Evolutionary conservation across 2,329 filamentous ascomycete genomes (phyloP).

Genomic region (Xylaria sp.): DNA sequence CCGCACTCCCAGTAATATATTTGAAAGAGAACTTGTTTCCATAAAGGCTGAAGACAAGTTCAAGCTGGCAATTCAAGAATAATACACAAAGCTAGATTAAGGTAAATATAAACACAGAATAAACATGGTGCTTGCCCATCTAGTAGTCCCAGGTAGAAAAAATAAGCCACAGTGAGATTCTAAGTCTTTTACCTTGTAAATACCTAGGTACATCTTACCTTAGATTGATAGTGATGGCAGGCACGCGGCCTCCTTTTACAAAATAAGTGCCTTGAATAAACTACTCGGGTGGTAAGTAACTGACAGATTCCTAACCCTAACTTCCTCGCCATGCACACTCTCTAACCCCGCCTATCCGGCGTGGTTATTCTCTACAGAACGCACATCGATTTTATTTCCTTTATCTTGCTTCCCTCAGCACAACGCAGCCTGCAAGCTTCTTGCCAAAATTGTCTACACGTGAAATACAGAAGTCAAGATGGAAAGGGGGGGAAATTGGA

Average conservation of each 20-base stretch:
- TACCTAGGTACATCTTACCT: neutral
- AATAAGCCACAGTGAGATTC: neutral
- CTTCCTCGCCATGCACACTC: constrained; percentile 10
- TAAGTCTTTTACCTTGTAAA: neutral
- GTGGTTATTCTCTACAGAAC: neutral
- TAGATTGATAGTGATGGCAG: too few species aligned
- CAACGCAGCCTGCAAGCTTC: neutral
- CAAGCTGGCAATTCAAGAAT: neutral
- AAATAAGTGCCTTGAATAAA: neutral
- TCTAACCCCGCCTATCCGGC: neutral
- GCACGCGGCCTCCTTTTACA: too few species aligned
- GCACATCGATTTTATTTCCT: neutral
- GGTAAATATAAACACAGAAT: neutral
- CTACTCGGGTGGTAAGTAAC: neutral
- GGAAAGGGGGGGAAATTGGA: constrained; percentile 16
- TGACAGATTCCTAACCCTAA: neutral
- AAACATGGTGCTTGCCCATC: neutral
- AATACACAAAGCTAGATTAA: neutral
- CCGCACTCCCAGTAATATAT: too few species aligned
- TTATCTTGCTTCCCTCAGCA: neutral
- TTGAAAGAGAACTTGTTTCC: too few species aligned
- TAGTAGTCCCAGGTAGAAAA: neutral
- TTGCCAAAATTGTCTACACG: neutral
- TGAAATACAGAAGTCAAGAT: neutral
- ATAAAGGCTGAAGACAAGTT: neutral